Conservation (phyloP, 768 basidiomycete genomes). For the Psilocybe tampanensis region DNA sequence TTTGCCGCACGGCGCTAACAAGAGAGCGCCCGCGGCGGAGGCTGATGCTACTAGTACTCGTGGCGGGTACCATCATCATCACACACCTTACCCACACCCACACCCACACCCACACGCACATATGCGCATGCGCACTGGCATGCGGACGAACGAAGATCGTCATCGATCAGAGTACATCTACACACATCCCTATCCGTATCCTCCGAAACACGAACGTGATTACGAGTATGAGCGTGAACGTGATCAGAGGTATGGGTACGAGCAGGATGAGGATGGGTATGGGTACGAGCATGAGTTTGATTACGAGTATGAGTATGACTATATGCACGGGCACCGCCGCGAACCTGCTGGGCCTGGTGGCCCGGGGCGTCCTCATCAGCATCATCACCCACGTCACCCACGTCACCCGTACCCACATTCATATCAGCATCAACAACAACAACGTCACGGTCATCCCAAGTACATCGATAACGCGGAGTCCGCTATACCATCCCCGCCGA, state of each 20-base stretch:
- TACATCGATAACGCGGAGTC: neutral
- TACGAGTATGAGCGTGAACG: neutral
- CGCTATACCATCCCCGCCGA: slow-evolving; percentile 3
- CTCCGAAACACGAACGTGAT: neutral
- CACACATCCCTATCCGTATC: neutral
- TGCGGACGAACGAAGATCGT: no score
- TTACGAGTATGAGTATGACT: neutral
- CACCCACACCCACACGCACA: neutral
- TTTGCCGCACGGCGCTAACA: no score
- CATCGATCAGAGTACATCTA: neutral
- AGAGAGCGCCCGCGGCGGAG: no score
- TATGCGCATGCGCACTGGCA: no score
- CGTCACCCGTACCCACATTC: neutral
- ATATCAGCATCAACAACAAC: neutral
- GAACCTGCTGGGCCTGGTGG: no score
- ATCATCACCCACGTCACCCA: neutral
- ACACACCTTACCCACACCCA: neutral
- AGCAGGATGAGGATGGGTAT: neutral
- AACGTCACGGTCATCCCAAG: no score
- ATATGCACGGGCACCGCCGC: no score
- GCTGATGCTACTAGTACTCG: no score
- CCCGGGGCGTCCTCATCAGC: neutral
- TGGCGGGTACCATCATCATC: neutral
- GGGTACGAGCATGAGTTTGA: neutral
- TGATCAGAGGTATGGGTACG: no score